A percentile compares a stretch with the other conserved stretches of the same genome.
Conservation (phyloP, 345 rosid species). For the Dipteronia sinensis region DNA sequence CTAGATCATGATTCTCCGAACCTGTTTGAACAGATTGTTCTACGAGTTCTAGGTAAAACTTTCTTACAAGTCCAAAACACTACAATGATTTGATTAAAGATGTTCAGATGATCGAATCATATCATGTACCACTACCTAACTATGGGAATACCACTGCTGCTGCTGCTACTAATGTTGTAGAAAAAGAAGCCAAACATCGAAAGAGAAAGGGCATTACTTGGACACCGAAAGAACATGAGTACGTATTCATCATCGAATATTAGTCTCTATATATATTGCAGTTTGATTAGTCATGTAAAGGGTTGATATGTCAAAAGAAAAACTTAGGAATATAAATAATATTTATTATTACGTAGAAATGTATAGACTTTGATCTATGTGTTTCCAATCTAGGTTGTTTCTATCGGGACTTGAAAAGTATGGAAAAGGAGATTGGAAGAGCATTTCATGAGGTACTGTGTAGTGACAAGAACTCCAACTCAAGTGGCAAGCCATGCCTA, state of each 20-base stretch:
- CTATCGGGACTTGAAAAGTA: constrained; percentile 20
- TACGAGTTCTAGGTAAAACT: too few species aligned
- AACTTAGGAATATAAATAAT: too few species aligned
- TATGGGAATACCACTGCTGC: too few species aligned
- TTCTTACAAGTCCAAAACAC: neutral
- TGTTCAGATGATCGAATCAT: neutral
- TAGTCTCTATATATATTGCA: too few species aligned
- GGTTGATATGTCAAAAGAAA: too few species aligned
- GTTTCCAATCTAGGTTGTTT: constrained; percentile 21
- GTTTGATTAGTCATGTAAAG: too few species aligned
- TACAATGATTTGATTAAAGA: neutral
- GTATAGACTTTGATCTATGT: too few species aligned
- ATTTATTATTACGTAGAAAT: too few species aligned
- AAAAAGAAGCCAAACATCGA: neutral
- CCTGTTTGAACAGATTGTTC: too few species aligned
- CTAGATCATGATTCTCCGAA: too few species aligned
- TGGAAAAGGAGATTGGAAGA: constrained; percentile 36
- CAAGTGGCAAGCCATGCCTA: constrained; percentile 41
- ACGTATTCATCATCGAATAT: neutral
- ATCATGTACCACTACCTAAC: neutral
- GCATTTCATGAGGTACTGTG: constrained; percentile 24
- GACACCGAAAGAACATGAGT: constrained; percentile 8
- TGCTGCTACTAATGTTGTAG: too few species aligned
- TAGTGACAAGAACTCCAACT: constrained; percentile 19
- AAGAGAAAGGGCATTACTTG: neutral